Evolutionary conservation across 192 early-diverging fungal genomes (phyloP), one percentile per base, ranked within the genome.

Genomic region (Coemansia sp.): DNA sequence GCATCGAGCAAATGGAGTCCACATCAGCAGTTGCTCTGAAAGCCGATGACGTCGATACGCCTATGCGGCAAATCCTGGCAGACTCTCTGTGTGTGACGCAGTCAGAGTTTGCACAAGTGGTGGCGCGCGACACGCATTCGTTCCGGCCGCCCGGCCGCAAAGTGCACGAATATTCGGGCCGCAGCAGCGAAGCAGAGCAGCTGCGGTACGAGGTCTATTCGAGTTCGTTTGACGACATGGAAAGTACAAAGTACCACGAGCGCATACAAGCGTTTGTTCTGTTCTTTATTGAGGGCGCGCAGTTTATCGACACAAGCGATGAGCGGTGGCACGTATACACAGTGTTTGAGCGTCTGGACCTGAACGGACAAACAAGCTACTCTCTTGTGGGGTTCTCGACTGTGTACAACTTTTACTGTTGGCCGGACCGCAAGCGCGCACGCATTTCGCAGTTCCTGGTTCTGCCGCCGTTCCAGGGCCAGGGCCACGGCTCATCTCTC

Each of bases 401-500:
- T 1, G 83, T 86, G 52, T 96, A 98, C 72, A 84, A 86, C 19
- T 98, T 93, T 70, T 96, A 85, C 69, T 87, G 85, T 61, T 96
- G 86, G 70, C 91, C 91, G 2, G 89, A 95, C 53, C 74, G 82
- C 44, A 83, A 82, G 57, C 82, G 94, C 14, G 85, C 93, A 81
- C 79, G 94, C 34, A 98, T 98, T 51, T 94, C 94, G 71, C 96
- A 98, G 85, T 93, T 96, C 64, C 62, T 98, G 8, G 86, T 98
- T n/a, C 69, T 98, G 60, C 96, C 96, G 23, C 90, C 93, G 40
- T 96, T 84, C 73, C 94, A 93, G 65, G 78, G 83, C 52, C 74
- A 85, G 57, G 93, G 93, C 22, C 93, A 95, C 72, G 96, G 93
- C 57, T 83, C 87, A 66, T 74, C 65, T 51, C 71, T 95, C 6